Percentiles rank a stretch among this genome's conserved stretches.
These are phyloP conservation scores for Cornus suecica DNA, from an alignment of 148 eudicot species.

Conservation along the genomic window DNA sequence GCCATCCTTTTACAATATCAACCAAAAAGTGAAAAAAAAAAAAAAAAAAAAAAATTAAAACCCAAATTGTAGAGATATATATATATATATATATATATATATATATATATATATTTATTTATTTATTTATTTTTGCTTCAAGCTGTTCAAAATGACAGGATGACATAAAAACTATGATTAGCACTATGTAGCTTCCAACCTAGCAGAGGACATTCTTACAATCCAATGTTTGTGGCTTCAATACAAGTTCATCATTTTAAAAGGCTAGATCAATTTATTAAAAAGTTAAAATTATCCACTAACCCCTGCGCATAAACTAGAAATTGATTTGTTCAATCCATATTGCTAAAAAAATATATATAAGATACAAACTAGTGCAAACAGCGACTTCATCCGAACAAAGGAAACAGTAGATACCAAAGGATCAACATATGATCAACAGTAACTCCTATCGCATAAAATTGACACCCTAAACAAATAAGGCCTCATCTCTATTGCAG, in stretches of 20 bases:
- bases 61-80: no score
- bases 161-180: background rate
- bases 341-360: background rate
- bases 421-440: background rate
- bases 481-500: no score
- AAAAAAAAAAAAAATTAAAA: no score
- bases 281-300: background rate
- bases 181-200: background rate
- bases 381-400: background rate
- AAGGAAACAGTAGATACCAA: background rate
- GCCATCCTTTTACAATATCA: constrained; percentile 23
- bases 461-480: no score
- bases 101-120: no score
- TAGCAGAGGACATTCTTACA: no score
- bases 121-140: no score
- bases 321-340: background rate
- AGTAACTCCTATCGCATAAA: no score
- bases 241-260: background rate
- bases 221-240: background rate
- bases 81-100: no score
- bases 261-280: background rate
- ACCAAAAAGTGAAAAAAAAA: background rate
- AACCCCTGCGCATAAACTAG: background rate
- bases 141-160: no score
- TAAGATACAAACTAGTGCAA: background rate